These are phyloP conservation scores for Fusarium chlamydosporum DNA, from an alignment of 2,329 filamentous ascomycete species.

Conservation along the genomic window DNA sequence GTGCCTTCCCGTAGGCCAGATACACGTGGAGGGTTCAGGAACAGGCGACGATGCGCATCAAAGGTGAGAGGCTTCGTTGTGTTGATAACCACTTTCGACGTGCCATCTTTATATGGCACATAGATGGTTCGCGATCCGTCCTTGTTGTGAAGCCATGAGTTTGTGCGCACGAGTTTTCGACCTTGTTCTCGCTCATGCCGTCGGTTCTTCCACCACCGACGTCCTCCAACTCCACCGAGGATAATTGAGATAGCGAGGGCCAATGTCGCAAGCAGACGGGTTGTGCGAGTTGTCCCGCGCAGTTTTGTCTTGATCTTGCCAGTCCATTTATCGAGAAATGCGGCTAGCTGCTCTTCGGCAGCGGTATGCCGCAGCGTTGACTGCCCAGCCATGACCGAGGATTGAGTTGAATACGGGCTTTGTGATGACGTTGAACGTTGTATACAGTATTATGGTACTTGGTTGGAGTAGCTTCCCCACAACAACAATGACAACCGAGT, in stretches of 20 bases:
- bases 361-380: slow-evolving; percentile 81
- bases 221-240: slow-evolving; percentile 81
- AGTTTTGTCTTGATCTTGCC: slow-evolving; percentile 67
- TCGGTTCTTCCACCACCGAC: slow-evolving; percentile 80
- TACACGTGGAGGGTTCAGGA: slow-evolving; percentile 89
- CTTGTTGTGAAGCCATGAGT: slow-evolving; percentile 93
- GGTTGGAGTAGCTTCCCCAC: slow-evolving; percentile 45
- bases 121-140: slow-evolving; percentile 96
- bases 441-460: slow-evolving; percentile 7
- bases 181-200: slow-evolving; percentile 87
- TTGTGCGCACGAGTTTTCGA: slow-evolving; percentile 84
- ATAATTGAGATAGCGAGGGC: slow-evolving; percentile 84
- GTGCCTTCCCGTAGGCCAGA: slow-evolving; percentile 80
- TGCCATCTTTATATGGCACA: slow-evolving; percentile 89
- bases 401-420: slow-evolving; percentile 9
- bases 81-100: slow-evolving; percentile 90
- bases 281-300: slow-evolving; percentile 75
- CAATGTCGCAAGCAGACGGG: slow-evolving; percentile 81
- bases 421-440: slow-evolving; percentile 34
- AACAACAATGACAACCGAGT: slow-evolving; percentile 36
- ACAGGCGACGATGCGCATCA: slow-evolving; percentile 93
- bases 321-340: slow-evolving; percentile 73
- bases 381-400: slow-evolving; percentile 81
- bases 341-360: slow-evolving; percentile 76
- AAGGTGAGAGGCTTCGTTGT: slow-evolving; percentile 94